Base-by-base conservation (phyloP, 2,329 filamentous ascomycete genomes). In the Venturia oleaginea region DNA sequence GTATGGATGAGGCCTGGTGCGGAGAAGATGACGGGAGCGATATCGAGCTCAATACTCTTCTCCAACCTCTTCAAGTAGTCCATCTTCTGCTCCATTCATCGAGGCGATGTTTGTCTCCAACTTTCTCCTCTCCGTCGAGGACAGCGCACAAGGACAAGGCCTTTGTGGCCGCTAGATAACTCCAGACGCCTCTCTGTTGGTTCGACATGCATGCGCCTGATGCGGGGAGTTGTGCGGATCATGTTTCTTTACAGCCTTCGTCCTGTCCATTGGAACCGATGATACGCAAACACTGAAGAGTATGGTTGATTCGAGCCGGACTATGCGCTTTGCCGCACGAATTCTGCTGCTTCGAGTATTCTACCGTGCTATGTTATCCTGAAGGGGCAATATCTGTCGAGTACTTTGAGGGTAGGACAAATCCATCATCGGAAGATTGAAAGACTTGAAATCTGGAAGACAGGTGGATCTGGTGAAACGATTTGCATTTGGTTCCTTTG, bases 61-160 rank as follows among this genome's bases (percentile, higher is more conserved):
- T 19, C 32, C 48, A 17, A 3, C 48, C 30, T 34, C 48, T 19
- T 55, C 48, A 55, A 55, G 27, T 48, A 48, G 43, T 32, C 48
- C 48, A 32, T 55, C 24, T 32, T 32, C 48, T 30, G 30, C 30
- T 55, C 24, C 15, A 55, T 32, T 10, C 15, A 32, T 32, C 13
- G 17, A 24, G 48, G 27, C 6, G 11, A 34, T 32, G 30, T 34
- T 34, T 32, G 27, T 34, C 30, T 27, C 51, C 5, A 34, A n/a
- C 17, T 5, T 6, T 24, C 51, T 34, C 11, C 51, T 22, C 51
- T 34, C 27, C 30, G 27, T 57, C 51, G 51, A 57, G 10, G 51
- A 57, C 51, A n/a, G 51, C 30, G 51, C 51, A 57, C 51, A 57
- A 34, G 51, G 15, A 34, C 51, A 57, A 54, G 24, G 48, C 11